Evolutionary conservation across 768 basidiomycete species (phyloP), one percentile per base, ranked within the genome.

Genomic region (Naganishia vishniacii): DNA sequence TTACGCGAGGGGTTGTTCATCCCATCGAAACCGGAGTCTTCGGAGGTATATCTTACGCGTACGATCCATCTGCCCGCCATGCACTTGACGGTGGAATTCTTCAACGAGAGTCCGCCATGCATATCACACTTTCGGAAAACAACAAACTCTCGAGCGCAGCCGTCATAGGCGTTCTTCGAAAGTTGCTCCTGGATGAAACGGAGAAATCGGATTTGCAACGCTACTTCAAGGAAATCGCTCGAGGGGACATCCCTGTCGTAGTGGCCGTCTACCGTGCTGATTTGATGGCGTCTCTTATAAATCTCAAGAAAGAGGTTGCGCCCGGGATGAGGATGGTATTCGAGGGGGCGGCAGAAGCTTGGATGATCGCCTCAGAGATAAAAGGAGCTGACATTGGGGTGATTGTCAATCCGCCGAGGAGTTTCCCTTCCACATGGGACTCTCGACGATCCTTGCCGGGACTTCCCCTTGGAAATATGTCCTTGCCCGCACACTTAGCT

Each of bases 351-450:
- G 59, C 69, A 6, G 77, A 78, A 62, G 51, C 71, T n/a, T 76
- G 75, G 73, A 47, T 78, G 34, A 62, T 93, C 25, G 90, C 89
- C 0, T 80, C 83, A 59, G 82, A 89, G 67, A 81, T 93, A 28
- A 86, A 84, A 0, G 70, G 80, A 26, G 85, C 87, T 1, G 79
- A 81, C 15, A 79, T 91, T 45, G 88, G 88, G 25, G 83, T 92
- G 32, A 83, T 93, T 67, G 70, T 89, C 25, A 75, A 80, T 4
- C 86, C 86, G 0, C 70, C 84, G 2, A 79, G 88, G 59, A 82
- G 89, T 5, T 90, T 86, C 80, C 91, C 92, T 0, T 69, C 72
- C 29, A 60, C 71, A 7, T 95, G 91, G 91, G 86, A 87, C 68
- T 75, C 80, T 63, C 79, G 79, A 48, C 80, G 88, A 62, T 83